A percentile compares a stretch with the other conserved stretches of the same genome.
phyloP scores from a whole-genome alignment of 2,329 filamentous ascomycete species.

The Gaeumannomyces tritici region DNA sequence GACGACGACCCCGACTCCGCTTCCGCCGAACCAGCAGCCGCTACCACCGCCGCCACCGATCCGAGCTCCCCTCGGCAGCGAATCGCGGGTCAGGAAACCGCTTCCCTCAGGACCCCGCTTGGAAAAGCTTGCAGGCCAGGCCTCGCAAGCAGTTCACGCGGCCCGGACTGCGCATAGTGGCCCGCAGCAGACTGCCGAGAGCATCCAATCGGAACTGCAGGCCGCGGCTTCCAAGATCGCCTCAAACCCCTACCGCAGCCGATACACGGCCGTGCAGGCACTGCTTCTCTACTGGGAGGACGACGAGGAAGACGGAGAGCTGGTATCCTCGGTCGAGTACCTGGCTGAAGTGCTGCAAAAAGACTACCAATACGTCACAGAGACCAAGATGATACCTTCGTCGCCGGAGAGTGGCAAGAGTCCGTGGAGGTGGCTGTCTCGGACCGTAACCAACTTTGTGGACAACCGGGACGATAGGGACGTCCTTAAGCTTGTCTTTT shows the following conservation, averaged over 20 bases:
- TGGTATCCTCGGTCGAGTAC: slow-evolving; percentile 33
- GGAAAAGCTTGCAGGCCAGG: slow-evolving; percentile 33
- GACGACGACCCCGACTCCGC: background rate
- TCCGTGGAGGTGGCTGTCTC: slow-evolving; percentile 44
- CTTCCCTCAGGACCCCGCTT: slow-evolving; percentile 46
- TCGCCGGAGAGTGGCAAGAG: slow-evolving; percentile 35
- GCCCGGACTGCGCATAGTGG: slow-evolving; percentile 12
- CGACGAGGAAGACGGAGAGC: slow-evolving; percentile 36
- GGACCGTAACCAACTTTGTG: slow-evolving; percentile 41
- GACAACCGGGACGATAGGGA: slow-evolving; percentile 44
- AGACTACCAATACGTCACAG: slow-evolving; percentile 40
- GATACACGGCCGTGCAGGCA: slow-evolving; percentile 42
- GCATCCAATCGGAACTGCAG: slow-evolving; percentile 42
- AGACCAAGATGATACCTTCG: slow-evolving; percentile 39
- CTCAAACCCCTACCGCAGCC: slow-evolving; percentile 37
- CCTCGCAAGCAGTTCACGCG: slow-evolving; percentile 13
- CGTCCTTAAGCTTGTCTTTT: slow-evolving; percentile 49
- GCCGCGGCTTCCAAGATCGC: slow-evolving; percentile 35
- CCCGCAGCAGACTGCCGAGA: slow-evolving; percentile 37
- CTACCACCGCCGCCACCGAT: slow-evolving; percentile 19
- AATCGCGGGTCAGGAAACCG: slow-evolving; percentile 44
- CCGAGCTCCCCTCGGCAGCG: slow-evolving; percentile 30
- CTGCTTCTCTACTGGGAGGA: slow-evolving; percentile 45
- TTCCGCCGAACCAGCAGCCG: background rate
- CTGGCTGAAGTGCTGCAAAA: slow-evolving; percentile 40